Base-by-base conservation (phyloP, 225 moss, liverwort and hornwort species). In the Pseudisothecium myosuroides region DNA sequence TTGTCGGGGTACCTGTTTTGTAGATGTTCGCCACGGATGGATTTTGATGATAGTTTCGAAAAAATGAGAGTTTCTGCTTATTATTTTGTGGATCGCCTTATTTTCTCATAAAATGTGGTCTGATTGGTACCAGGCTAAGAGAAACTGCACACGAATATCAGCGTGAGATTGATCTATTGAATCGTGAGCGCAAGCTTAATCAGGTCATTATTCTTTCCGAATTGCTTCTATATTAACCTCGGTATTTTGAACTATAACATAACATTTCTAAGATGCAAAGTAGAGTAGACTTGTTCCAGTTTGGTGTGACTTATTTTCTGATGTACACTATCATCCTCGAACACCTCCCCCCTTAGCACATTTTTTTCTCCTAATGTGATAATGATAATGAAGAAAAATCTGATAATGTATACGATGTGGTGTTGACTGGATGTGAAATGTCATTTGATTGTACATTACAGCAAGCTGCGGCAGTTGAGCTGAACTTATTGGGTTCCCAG, bases 381-480 rank as follows among this genome's bases (percentile, higher is more conserved):
- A n/a, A n/a, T n/a, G n/a, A n/a, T 74, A 62, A 32, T 54, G 11
- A 63, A 82, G 68, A 47, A n/a, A n/a, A n/a, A 76, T 15, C 61
- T 13, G 47, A 36, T 36, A 17, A 7, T 41, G 31, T 74, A 12
- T 37, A 32, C 65, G 49, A 76, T 86, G 56, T 32, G 64, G 41
- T 34, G 21, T 85, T 54, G 14, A 17, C 55, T 88, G 13, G 61
- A 67, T 87, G 49, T 83, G 88, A 59, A 72, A 64, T 37, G 47
- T 45, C 23, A 79, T 78, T 85, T 83, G 61, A 55, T 87, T 91
- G 88, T 85, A 56, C 37, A 43, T 78, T 88, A n/a, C 89, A 98
- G 97, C 97, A 96, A 95, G 97, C 98, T 92, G 97, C 97, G 13
- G 97, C 98, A 45, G 95, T 95, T 79, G 98, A 97, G 84, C 90